Percentiles rank a stretch among this genome's conserved stretches.
Evolutionary conservation across 2,329 filamentous ascomycete species (phyloP).

Genomic region (Rhinocladiella mackenziei): DNA sequence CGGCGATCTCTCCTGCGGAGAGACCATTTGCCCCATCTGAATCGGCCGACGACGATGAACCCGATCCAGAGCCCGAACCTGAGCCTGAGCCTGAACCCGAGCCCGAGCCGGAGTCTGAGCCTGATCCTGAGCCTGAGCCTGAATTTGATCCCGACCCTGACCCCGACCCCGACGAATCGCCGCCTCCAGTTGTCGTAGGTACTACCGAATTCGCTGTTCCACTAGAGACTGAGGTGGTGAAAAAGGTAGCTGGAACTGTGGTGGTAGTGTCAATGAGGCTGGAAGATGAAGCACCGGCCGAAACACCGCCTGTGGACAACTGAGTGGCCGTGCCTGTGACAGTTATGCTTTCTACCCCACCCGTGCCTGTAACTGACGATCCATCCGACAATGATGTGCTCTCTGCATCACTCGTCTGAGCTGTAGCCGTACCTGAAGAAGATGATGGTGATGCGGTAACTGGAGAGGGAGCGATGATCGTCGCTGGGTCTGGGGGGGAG

Average conservation of each 20-base stretch:
- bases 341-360: slow-evolving; percentile 1
- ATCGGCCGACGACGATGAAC: slow-evolving; percentile 8
- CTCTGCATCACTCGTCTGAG: no score
- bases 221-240: background rate
- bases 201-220: slow-evolving; percentile 1
- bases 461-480: background rate
- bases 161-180: slow-evolving; percentile 7
- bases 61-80: slow-evolving; percentile 1
- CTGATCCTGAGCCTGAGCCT: slow-evolving; percentile 3
- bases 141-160: slow-evolving; percentile 7
- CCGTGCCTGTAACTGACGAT: background rate
- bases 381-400: no score
- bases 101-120: slow-evolving; percentile 1
- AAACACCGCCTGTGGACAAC: slow-evolving; percentile 4
- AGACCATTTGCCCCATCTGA: slow-evolving; percentile 7
- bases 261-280: background rate
- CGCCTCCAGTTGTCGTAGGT: slow-evolving; percentile 11
- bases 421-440: background rate
- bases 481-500: background rate
- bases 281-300: background rate
- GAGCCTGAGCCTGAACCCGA: slow-evolving; percentile 10
- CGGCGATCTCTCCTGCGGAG: slow-evolving; percentile 21
- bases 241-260: background rate
- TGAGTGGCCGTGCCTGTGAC: slow-evolving; percentile 4
- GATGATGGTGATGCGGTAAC: background rate